Conservation (phyloP, 1,139 yeast species). For the Nakaseomyces kungkrabaensis region DNA sequence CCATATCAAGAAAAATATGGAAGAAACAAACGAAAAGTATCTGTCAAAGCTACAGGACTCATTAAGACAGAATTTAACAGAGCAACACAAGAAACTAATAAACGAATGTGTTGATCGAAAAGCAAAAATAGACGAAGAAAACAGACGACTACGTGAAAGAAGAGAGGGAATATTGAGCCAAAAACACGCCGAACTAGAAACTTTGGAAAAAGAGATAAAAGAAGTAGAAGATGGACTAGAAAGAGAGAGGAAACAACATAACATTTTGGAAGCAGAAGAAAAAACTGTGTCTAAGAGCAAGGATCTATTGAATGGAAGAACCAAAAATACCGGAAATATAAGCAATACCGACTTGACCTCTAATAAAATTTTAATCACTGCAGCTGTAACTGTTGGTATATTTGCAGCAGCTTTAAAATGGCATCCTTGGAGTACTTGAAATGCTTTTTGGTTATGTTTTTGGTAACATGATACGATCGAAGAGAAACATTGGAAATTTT, state of each 20-base stretch:
- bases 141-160: conserved; percentile 12
- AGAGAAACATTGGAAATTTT: background rate
- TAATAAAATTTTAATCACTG: conserved; percentile 6
- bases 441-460: background rate
- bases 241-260: conserved; percentile 23
- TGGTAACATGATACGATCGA: background rate
- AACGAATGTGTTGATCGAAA: conserved; percentile 19
- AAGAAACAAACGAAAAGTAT: conserved; percentile 20
- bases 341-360: background rate
- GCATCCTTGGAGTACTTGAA: conserved; percentile 1
- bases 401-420: conserved; percentile 14
- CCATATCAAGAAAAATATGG: conserved; percentile 16
- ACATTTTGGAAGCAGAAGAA: conserved; percentile 5
- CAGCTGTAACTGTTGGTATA: conserved; percentile 17
- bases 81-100: conserved; percentile 18
- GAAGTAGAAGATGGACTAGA: conserved; percentile 26
- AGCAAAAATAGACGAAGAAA: conserved; percentile 21
- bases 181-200: conserved; percentile 16
- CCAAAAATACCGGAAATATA: background rate
- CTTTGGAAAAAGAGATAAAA: conserved; percentile 22
- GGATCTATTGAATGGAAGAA: conserved; percentile 7
- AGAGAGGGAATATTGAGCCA: conserved; percentile 10
- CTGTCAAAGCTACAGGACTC: conserved; percentile 16
- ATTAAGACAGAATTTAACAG: conserved; percentile 15
- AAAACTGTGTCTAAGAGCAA: conserved; percentile 5